Evolutionary conservation across 2,329 filamentous ascomycete species (phyloP).

Genomic region (Sporothrix phasma): DNA sequence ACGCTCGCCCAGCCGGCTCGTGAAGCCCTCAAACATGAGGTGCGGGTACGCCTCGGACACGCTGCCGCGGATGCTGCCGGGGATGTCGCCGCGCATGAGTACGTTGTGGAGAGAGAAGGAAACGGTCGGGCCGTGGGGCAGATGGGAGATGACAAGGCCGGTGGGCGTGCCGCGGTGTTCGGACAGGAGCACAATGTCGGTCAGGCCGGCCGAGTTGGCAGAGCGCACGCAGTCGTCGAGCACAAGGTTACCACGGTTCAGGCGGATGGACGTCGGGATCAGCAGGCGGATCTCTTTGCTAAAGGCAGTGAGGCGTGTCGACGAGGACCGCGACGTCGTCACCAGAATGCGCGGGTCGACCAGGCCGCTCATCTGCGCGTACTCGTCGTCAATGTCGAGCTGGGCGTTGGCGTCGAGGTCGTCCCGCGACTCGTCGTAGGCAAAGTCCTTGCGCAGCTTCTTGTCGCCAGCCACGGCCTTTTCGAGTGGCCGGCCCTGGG

Average conservation of each 20-base stretch:
- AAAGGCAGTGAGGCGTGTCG: slow-evolving; percentile 74
- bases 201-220: slow-evolving; percentile 68
- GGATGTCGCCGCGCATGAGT: slow-evolving; percentile 84
- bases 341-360: slow-evolving; percentile 71
- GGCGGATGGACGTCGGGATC: slow-evolving; percentile 71
- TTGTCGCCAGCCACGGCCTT: slow-evolving; percentile 80
- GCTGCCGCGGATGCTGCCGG: slow-evolving; percentile 74
- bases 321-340: slow-evolving; percentile 83
- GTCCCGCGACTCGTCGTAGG: slow-evolving; percentile 77
- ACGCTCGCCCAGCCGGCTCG: slow-evolving; percentile 65
- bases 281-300: slow-evolving; percentile 71
- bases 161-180: slow-evolving; percentile 91
- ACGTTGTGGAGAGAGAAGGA: slow-evolving; percentile 84
- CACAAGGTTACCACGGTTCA: slow-evolving; percentile 87
- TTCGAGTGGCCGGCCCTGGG: slow-evolving; percentile 78
- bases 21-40: slow-evolving; percentile 91
- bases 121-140: slow-evolving; percentile 80
- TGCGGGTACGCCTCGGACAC: slow-evolving; percentile 91
- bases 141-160: slow-evolving; percentile 65
- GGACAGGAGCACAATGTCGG: slow-evolving; percentile 78
- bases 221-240: slow-evolving; percentile 76
- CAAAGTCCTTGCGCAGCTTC: slow-evolving; percentile 72
- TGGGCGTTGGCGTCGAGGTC: slow-evolving; percentile 59
- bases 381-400: slow-evolving; percentile 78
- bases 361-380: slow-evolving; percentile 80